Evolutionary conservation across 2,329 filamentous ascomycete species (phyloP), one percentile per base, ranked within the genome.

Genomic region (Aspergillus sp.): DNA sequence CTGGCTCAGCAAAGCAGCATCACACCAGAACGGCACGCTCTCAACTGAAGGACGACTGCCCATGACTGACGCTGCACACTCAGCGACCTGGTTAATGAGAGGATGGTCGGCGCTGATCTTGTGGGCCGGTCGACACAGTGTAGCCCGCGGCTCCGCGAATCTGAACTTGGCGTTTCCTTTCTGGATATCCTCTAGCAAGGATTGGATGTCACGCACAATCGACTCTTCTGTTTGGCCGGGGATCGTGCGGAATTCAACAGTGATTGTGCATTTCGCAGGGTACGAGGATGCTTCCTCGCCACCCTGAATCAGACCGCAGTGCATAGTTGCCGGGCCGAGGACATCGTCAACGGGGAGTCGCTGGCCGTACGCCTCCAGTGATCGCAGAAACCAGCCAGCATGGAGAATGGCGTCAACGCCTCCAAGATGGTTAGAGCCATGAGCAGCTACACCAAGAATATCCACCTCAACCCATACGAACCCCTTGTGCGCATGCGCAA

Each of bases 211-310:
- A 1, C 52, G 26, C 4, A 71, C 58, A 0, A 82, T 73, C 0
- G 63, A 62, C 4, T 76, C 66, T 0, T 68, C 57, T 0, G 76
- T 78, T 62, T 83, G 79, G 3, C 71, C 73, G 2, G 77, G 68
- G 0, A 84, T 62, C 0, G 80, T 83, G 7, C 82, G 76, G 5
- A 79, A 74, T 58, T 84, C 82, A 1, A 83, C 50, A 0, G 74
- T 76, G 17, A 84, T 68, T 0, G 71, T 80, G 65, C 81, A 83
- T n/a, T 69, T 68, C 0, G 73, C 77, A 0, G 81, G 80, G 50
- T 84, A 84, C 0, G 79, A 82, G 0, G 81, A 81, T 0, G 72
- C 69, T 50, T 84, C 82, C 53, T 83, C 79, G 0, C 81, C 81
- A 1, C 82, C 81, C 12, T 71, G 72, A 43, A 83, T 79, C 5